A percentile compares a stretch with the other conserved stretches of the same genome.
Conservation (phyloP, 148 eudicot genomes). For the Chenopodium suecicum region DNA sequence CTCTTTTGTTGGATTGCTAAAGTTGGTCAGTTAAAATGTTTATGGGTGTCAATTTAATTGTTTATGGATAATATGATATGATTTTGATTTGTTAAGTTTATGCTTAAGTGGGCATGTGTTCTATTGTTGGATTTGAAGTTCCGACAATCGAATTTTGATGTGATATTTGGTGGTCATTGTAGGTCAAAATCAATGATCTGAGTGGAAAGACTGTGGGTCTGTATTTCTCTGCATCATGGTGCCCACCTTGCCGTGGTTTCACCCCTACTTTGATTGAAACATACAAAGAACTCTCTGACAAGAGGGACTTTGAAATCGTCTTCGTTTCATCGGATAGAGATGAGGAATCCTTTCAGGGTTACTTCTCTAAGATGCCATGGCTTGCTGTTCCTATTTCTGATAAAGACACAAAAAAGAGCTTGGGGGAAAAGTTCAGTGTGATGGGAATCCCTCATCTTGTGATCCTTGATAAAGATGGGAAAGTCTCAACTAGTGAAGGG, state of each 20-base stretch:
- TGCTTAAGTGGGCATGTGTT: neutral
- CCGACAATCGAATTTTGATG: neutral
- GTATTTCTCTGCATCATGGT: slow-evolving; percentile 62
- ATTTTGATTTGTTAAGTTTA: neutral
- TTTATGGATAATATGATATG: too few relatives aligned
- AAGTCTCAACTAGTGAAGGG: slow-evolving; percentile 40
- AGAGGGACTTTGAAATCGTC: slow-evolving; percentile 47
- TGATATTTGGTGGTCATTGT: slow-evolving; percentile 15
- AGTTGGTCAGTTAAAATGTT: neutral
- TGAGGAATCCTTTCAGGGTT: slow-evolving; percentile 43
- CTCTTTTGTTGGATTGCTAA: neutral
- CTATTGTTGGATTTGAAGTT: neutral
- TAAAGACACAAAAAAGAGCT: slow-evolving; percentile 23
- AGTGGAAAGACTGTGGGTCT: slow-evolving; percentile 44
- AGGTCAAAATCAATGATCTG: slow-evolving; percentile 46
- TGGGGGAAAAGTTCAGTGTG: slow-evolving; percentile 37
- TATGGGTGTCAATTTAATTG: neutral
- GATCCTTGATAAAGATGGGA: slow-evolving; percentile 42
- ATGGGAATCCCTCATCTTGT: slow-evolving; percentile 52
- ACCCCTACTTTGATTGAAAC: slow-evolving; percentile 44
- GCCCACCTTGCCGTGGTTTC: slow-evolving; percentile 54
- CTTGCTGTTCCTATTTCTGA: slow-evolving; percentile 52
- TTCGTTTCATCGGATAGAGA: slow-evolving; percentile 46
- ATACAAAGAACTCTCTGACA: slow-evolving; percentile 38
- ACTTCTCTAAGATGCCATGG: slow-evolving; percentile 62